phyloP scores from a whole-genome alignment of 2,329 filamentous ascomycete genomes.

The Botrytis fabae region DNA sequence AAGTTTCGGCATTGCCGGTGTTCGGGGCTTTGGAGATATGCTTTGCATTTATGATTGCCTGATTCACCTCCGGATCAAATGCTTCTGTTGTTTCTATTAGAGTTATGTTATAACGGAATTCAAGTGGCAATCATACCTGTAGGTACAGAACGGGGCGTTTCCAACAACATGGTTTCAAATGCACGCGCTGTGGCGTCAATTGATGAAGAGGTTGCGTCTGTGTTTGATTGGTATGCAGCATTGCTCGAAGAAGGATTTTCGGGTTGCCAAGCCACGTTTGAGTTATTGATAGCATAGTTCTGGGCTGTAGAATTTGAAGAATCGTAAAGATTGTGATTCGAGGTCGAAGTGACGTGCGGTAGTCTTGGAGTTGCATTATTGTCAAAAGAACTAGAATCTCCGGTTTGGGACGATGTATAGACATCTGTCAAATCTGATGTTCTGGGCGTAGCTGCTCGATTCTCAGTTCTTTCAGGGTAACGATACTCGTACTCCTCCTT shows the following conservation, averaged over 20 bases:
- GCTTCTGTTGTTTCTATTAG: background rate
- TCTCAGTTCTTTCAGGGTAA: background rate
- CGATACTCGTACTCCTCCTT: background rate
- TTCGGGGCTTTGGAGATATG: background rate
- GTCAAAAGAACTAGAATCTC: background rate
- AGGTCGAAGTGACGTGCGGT: background rate
- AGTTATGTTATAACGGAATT: background rate
- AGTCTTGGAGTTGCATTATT: background rate
- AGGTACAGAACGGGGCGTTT: background rate
- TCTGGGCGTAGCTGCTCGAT: background rate
- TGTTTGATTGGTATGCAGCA: background rate
- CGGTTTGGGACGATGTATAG: background rate
- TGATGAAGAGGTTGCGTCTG: background rate
- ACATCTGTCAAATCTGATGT: background rate
- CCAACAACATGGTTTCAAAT: background rate
- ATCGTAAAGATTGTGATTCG: background rate
- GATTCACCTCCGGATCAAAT: background rate
- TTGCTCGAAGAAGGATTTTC: background rate
- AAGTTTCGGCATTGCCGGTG: background rate
- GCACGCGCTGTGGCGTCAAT: background rate
- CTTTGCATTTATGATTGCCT: background rate
- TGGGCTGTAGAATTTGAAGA: background rate
- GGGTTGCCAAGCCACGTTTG: background rate
- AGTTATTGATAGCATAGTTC: background rate
- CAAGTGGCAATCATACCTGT: background rate